Base-by-base conservation (phyloP, 495 filamentous ascomycete genomes). In the Amorphotheca resinae region DNA sequence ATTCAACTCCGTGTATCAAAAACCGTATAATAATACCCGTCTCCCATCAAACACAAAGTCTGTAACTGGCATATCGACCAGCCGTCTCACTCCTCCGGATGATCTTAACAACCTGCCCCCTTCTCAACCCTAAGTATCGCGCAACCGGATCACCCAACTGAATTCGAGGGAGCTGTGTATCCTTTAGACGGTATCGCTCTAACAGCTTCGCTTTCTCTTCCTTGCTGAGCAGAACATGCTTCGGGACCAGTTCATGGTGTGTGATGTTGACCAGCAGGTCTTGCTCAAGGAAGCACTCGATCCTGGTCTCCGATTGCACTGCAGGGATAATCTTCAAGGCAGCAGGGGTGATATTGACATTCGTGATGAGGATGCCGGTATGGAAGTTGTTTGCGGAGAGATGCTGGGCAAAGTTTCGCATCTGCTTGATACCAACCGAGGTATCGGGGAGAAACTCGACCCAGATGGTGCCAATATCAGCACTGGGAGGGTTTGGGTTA, bases 181-280 rank as follows among this genome's bases (percentile, higher is more conserved):
- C 91, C 78, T 95, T 95, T 55, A 98, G 67, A 38, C 91, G 73
- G 64, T 98, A 98, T 39, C 91, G 70, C 63, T 85, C 74, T 44
- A 98, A 64, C 52, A 98, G 64, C 28, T 74, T 72, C 42, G 60
- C 68, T 72, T 94, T 95, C 71, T 98, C 93, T 55, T 91, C 87
- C 32, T 77, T 73, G 56, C 82, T 89, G 32, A 98, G 73, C 38
- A 96, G 66, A 15, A 95, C 77, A 58, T 98, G 91, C 57, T 84
- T 89, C 22, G 91, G 91, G 14, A 98, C 91, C 12, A 98, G 76
- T 64, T 96, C 87, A 66, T 98, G 91, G 57, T 87, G 86, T 18
- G 89, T 96, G 62, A 98, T 98, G 64, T 98, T 98, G 57, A 96
- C 87, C 34, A 98, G 72, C 55, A 98, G 64, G 64, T 98, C 88